Conservation (phyloP, 805 yeast genomes). For the Pichia cephalocereana region DNA sequence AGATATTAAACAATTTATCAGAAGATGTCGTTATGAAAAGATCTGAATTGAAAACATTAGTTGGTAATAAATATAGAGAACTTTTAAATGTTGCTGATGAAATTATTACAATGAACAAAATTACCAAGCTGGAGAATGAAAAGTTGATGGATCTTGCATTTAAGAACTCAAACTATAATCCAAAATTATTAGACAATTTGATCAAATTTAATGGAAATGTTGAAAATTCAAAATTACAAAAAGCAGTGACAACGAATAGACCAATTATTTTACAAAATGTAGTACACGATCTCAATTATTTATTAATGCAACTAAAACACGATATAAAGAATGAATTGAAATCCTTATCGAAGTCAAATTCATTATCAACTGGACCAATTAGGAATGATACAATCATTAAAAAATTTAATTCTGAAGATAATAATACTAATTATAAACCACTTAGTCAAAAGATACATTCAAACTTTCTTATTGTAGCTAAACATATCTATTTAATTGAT, state of each 20-base stretch:
- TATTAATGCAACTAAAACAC: constrained; percentile 12
- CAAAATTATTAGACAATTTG: constrained; percentile 15
- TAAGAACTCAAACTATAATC: constrained; percentile 21
- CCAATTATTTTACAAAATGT: constrained; percentile 17
- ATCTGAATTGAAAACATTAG: constrained; percentile 22
- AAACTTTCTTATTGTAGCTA: constrained; percentile 17
- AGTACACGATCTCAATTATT: constrained; percentile 20
- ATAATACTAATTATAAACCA: constrained; percentile 1
- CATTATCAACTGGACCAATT: not conserved
- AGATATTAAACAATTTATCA: constrained; percentile 14
- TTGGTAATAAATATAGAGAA: constrained; percentile 29
- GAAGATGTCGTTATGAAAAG: constrained; percentile 17
- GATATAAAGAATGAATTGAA: not conserved
- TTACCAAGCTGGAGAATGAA: constrained; percentile 19
- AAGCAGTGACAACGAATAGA: constrained; percentile 12
- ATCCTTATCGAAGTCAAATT: not conserved
- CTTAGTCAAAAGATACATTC: constrained; percentile 11
- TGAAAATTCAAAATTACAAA: constrained; percentile 1
- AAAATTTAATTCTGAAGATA: constrained; percentile 2
- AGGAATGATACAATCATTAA: not conserved
- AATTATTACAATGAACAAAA: constrained; percentile 26
- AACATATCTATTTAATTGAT: constrained; percentile 19
- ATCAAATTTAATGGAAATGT: constrained; percentile 12
- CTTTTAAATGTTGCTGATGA: constrained; percentile 29
- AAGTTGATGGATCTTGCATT: constrained; percentile 22